A percentile compares a stretch with the other conserved stretches of the same genome.
These are phyloP conservation scores for Protomyces gravidus DNA, from an alignment of 1,139 yeast species.

Conservation along the genomic window DNA sequence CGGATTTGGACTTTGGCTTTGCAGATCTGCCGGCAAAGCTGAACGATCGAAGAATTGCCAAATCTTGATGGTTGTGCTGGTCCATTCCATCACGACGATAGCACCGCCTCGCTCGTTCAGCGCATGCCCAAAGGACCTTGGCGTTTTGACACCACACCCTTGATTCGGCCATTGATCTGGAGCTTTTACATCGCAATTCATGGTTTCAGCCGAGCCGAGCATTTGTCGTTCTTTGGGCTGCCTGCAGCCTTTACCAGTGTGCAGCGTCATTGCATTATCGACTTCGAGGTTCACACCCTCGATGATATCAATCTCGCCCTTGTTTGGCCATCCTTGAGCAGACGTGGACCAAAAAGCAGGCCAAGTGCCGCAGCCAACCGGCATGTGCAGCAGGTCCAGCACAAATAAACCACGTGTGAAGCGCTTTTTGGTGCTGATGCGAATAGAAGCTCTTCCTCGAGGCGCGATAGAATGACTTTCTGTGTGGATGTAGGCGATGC, in stretches of 20 bases:
- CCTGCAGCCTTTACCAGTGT: constrained; percentile 27
- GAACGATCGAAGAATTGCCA: constrained; percentile 25
- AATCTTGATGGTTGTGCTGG: constrained; percentile 13
- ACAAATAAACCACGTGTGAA: constrained; percentile 22
- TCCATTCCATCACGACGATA: constrained; percentile 29
- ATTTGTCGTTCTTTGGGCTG: constrained; percentile 12
- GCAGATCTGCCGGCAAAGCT: constrained; percentile 21
- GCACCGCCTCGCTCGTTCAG: constrained; percentile 19
- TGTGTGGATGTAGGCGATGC: constrained; percentile 18
- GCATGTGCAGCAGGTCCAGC: constrained; percentile 29
- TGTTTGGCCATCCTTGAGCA: constrained; percentile 24
- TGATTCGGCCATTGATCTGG: constrained; percentile 26
- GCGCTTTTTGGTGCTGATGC: constrained; percentile 19
- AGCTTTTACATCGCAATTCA: constrained; percentile 26
- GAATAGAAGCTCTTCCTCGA: constrained; percentile 28
- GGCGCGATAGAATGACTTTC: constrained; percentile 11
- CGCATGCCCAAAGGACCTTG: constrained; percentile 16
- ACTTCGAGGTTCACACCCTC: constrained; percentile 28
- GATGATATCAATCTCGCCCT: constrained; percentile 30
- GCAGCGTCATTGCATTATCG: constrained; percentile 25
- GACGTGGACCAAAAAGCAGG: constrained; percentile 31
- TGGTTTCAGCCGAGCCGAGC: constrained; percentile 17
- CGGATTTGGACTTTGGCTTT: constrained; percentile 1
- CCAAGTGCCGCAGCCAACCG: constrained; percentile 31
- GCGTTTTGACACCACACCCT: constrained; percentile 28